Base-by-base conservation (phyloP, 495 filamentous ascomycete species). In the Haplographium delicatum region DNA sequence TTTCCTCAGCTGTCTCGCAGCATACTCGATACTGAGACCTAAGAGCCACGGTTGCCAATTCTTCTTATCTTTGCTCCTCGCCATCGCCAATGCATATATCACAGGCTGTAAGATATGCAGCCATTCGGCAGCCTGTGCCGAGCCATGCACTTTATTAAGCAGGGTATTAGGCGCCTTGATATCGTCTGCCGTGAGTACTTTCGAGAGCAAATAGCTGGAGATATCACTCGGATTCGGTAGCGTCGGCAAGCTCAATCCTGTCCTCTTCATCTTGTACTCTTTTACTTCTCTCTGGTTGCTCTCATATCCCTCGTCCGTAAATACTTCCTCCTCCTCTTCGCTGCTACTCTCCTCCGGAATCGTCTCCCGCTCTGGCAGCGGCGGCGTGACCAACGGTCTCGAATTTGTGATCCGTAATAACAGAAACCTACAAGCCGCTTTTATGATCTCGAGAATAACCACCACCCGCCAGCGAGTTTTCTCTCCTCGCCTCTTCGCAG, bases 231-330 rank as follows among this genome's bases (percentile, higher is more conserved):
- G 79, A 43, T 82, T 81, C 1, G 93, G 93, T 19, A 98, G 73
- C 30, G 74, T 80, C 0, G 94, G 91, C 26, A 98, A 78, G 6
- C 78, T 82, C 40, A 95, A 71, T 6, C 89, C 88, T 0, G 93
- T 98, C 54, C 93, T 81, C 23, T 91, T 91, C 93, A 98, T 98
- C n/a, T 77, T 85, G 86, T 91, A 98, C 59, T 78, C 81, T 31
- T 67, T 53, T 10, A 53, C 51, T 19, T 39, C 39, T 15, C 38
- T 26, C 34, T 23, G 11, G 27, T 16, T 37, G 31, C 46, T 47
- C 23, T 37, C 35, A 31, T 43, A 47, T 5, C 41, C 56, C 19
- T 68, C 66, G 10, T 65, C 65, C 6, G 47, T 53, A 7, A 64
- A 45, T 8, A 56, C 48, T 44, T 60, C 62, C 0, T 69, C 66